phyloP scores from a whole-genome alignment of 768 basidiomycete genomes.

The Neoboletus magnificus region DNA sequence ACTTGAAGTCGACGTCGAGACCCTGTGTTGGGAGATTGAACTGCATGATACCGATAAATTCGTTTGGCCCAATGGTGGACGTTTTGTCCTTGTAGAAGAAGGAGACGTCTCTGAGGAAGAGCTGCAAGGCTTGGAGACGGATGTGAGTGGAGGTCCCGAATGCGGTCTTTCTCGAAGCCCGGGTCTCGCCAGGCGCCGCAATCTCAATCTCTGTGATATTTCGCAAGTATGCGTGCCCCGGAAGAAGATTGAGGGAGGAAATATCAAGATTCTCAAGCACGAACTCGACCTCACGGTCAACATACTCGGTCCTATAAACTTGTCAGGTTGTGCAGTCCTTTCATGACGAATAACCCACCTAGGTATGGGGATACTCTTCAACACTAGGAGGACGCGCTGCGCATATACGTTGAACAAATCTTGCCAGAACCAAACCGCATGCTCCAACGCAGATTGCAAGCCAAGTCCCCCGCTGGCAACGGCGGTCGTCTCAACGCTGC shows the following conservation, averaged over 20 bases:
- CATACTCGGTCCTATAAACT: slow-evolving; percentile 59
- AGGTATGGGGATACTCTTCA: slow-evolving; percentile 68
- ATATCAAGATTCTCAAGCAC: slow-evolving; percentile 73
- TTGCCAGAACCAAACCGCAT: slow-evolving; percentile 74
- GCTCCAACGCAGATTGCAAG: slow-evolving; percentile 53
- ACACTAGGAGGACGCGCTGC: slow-evolving; percentile 48
- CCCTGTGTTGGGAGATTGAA: slow-evolving; percentile 64
- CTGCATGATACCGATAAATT: slow-evolving; percentile 60
- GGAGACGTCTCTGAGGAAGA: slow-evolving; percentile 61
- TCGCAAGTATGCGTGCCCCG: slow-evolving; percentile 68
- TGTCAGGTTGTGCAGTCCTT: not conserved
- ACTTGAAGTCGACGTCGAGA: slow-evolving; percentile 63
- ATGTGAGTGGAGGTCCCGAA: slow-evolving; percentile 66
- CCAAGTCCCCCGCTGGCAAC: slow-evolving; percentile 37
- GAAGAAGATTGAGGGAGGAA: slow-evolving; percentile 62
- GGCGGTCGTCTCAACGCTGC: slow-evolving; percentile 46
- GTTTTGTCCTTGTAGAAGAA: slow-evolving; percentile 72
- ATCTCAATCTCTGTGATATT: slow-evolving; percentile 67
- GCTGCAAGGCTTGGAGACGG: slow-evolving; percentile 61
- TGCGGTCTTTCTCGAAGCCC: slow-evolving; percentile 40
- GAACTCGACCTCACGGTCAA: slow-evolving; percentile 65
- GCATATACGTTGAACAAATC: slow-evolving; percentile 80
- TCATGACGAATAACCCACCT: slow-evolving; percentile 38
- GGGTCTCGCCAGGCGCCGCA: slow-evolving; percentile 35
- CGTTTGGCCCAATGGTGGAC: slow-evolving; percentile 48